Evolutionary conservation across 306 rosid genomes (phyloP).

Genomic region (Parietaria judaica): DNA sequence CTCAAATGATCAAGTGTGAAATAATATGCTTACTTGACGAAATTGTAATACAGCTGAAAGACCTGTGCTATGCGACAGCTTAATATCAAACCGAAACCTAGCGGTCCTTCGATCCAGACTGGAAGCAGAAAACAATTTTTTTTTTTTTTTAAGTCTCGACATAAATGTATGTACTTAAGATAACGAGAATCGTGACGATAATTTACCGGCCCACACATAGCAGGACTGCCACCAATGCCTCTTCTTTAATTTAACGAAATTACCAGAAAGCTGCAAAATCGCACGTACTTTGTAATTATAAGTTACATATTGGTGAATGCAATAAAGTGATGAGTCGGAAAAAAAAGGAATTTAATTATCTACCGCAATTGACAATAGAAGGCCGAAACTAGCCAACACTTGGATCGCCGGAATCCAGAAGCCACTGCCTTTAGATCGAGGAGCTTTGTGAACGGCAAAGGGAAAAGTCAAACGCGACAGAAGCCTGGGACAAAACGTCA

Average conservation of each 20-base stretch:
- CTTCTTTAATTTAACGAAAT: constrained; percentile 44
- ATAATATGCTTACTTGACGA: constrained; percentile 63
- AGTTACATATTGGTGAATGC: not conserved
- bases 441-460: constrained; percentile 63
- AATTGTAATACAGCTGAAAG: constrained; percentile 64
- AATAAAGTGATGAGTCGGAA: not conserved
- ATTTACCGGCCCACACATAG: constrained; percentile 83
- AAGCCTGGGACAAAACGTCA: constrained; percentile 56
- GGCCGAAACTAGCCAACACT: constrained; percentile 82
- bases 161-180: constrained; percentile 5
- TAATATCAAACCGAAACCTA: constrained; percentile 87
- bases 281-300: not conserved
- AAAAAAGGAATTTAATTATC: constrained; percentile 2
- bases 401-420: constrained; percentile 91
- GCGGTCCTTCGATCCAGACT: constrained; percentile 93
- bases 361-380: constrained; percentile 77
- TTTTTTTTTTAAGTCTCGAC: not conserved
- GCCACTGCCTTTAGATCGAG: constrained; percentile 75
- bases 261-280: constrained; percentile 47
- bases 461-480: constrained; percentile 56
- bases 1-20: not conserved
- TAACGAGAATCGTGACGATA: constrained; percentile 13
- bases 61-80: constrained; percentile 82
- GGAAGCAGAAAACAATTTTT: constrained; percentile 39
- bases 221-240: constrained; percentile 79